These are phyloP conservation scores for Barnettozyma californica DNA, from an alignment of 805 yeast species.

Conservation along the genomic window DNA sequence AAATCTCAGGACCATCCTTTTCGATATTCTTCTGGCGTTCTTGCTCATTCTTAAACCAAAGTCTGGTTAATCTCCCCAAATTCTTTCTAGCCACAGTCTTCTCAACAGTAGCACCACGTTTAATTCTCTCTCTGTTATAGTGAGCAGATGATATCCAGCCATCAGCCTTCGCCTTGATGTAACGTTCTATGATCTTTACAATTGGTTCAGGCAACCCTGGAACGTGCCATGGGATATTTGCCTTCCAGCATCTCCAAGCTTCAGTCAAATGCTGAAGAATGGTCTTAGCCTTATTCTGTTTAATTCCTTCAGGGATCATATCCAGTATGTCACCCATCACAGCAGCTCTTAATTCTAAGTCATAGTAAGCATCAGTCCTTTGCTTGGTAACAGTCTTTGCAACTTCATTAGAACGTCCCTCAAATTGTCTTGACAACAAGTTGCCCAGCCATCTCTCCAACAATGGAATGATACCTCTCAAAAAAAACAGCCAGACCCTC, in stretches of 20 bases:
- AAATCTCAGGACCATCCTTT: conserved; percentile 80
- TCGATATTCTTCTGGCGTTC: conserved; percentile 76
- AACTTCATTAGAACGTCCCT: conserved; percentile 89
- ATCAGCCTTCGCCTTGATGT: conserved; percentile 92
- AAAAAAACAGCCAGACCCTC: conserved; percentile 91
- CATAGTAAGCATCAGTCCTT: conserved; percentile 91
- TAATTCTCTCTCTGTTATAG: conserved; percentile 82
- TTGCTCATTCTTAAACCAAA: conserved; percentile 92
- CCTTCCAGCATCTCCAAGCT: conserved; percentile 99
- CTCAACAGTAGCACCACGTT: conserved; percentile 87
- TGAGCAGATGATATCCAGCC: conserved; percentile 96
- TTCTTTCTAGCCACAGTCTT: conserved; percentile 93
- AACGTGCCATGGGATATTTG: conserved; percentile 96
- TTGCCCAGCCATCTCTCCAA: conserved; percentile 95
- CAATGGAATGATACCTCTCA: conserved; percentile 88
- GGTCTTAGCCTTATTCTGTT: conserved; percentile 79
- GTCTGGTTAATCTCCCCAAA: conserved; percentile 81
- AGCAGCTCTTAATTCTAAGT: conserved; percentile 85
- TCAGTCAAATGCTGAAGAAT: conserved; percentile 91
- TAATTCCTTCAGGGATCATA: conserved; percentile 93
- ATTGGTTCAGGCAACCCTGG: conserved; percentile 94
- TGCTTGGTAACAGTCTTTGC: conserved; percentile 95
- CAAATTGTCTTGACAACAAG: conserved; percentile 85
- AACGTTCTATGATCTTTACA: conserved; percentile 78
- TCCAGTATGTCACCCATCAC: conserved; percentile 95